Base-by-base conservation (phyloP, 352 stramenopile species). In the Pythium aquatile region DNA sequence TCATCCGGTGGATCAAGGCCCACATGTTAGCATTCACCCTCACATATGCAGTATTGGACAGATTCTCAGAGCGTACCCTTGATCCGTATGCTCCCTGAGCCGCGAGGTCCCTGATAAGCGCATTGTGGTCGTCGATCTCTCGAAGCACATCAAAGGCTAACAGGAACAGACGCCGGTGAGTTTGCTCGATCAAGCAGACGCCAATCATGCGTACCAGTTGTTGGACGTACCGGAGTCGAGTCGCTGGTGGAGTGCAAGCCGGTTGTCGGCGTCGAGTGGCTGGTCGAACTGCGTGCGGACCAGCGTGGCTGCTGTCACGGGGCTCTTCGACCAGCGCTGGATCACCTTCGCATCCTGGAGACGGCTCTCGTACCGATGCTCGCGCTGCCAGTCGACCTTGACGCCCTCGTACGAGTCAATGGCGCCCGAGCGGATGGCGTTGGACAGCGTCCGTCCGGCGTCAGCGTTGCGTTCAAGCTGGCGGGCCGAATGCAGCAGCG, bases 331-430 rank as follows among this genome's bases (percentile, higher is more conserved):
- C 59, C 66, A 77, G 37, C 47, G 61, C 47, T 73, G 71, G 14
- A 85, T 42, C 26, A 77, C 70, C 52, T 74, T 63, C 48, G 85
- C 74, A 56, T 88, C 81, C 10, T 78, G 65, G 3, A 93, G 67
- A 1, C 80, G 78, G 30, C 63, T 70, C 17, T 81, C 72, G 32
- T 90, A 90, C 48, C 71, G 59, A 14, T 81, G 82, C 62, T 93
- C 83, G 24, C 81, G 83, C 64, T 88, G 81, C 86, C 83, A 93
- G 67, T 93, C 83, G 55, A 67, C 65, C 56, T 85, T 87, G 32
- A 88, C 72, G 33, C 75, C 81, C 9, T 81, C 61, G 49, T 93
- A 93, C 39, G 84, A 85, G 32, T 83, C 58, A 30, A 88, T 73
- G 1, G 76, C 79, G 8, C 83, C 81, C 0, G 84, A 91, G 5